Evolutionary conservation across 352 stramenopile species (phyloP), one percentile per base, ranked within the genome.

Genomic region (Vaucheria bursata): DNA sequence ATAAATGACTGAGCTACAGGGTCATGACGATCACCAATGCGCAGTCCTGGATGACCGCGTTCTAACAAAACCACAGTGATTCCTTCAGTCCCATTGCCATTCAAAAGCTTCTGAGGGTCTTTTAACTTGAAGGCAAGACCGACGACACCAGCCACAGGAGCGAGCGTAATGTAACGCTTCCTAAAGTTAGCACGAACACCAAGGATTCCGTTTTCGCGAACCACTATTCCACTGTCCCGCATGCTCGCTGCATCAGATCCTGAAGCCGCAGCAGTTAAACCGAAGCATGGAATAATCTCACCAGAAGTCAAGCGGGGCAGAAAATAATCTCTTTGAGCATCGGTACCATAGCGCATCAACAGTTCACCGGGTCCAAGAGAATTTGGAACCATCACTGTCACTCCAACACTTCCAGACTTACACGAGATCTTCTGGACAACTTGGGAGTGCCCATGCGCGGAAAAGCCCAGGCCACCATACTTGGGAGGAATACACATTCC

Each of bases 121-220:
- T 91, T 92, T 1, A 98, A 87, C 79, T 97, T 94, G 79, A 99
- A 95, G 25, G 94, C 95, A 65, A 99, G 87, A 35, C 95, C 95
- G 4, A 99, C 94, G 79, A 96, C 94, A 45, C 94, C 96, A 38
- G 95, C 95, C 6, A 98, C 93, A 1, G 95, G 95, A 18, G 95
- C 95, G 71, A 99, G 83, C 5, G 95, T 99, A 84, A 99, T 99
- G 89, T 99, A 99, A 73, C 95, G 89, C 87, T 99, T 99, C 86
- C 95, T 97, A 88, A 99, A 99, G 67, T 88, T 92, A 1, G 94
- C 93, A 52, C 92, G 88, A 65, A 98, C 96, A 40, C 94, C 95
- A 32, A 98, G 79, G 40, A 97, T 91, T n/a, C 95, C 95, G 81
- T 97, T 88, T 73, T 94, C 85, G 79, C 94, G 90, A 73, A 91